Percentiles rank a stretch among this genome's conserved stretches.
Conservation (phyloP, 495 filamentous ascomycete species). For the Evernia prunastri region DNA sequence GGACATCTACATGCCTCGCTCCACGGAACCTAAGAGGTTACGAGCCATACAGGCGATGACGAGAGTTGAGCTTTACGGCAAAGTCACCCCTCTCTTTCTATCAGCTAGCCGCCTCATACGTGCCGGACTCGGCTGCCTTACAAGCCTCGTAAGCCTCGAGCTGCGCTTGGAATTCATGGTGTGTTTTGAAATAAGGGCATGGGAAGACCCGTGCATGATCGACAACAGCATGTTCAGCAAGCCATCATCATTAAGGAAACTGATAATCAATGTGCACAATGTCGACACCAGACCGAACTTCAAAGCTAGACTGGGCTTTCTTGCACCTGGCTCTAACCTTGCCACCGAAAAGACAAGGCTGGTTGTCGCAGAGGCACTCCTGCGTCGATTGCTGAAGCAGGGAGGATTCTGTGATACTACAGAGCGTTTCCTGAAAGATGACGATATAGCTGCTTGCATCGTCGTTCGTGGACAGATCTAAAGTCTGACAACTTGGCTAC, state of each 20-base stretch:
- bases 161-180: background rate
- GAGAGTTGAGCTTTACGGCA: background rate
- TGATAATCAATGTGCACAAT: background rate
- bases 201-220: background rate
- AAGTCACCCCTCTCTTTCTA: background rate
- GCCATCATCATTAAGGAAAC: background rate
- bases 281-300: background rate
- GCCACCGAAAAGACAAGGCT: background rate
- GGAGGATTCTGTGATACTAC: background rate
- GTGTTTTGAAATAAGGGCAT: too few relatives aligned
- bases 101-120: background rate
- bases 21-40: background rate
- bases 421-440: background rate
- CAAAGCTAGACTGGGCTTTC: too few relatives aligned
- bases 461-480: background rate
- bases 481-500: background rate
- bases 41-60: background rate
- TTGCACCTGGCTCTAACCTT: too few relatives aligned
- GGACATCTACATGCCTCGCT: background rate
- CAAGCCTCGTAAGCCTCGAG: background rate
- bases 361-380: background rate
- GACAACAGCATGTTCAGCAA: background rate
- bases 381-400: background rate
- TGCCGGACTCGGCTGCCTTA: background rate
- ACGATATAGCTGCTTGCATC: background rate